These are phyloP conservation scores for Beauveria brongniartii DNA, from an alignment of 2,329 filamentous ascomycete genomes.

Conservation along the genomic window DNA sequence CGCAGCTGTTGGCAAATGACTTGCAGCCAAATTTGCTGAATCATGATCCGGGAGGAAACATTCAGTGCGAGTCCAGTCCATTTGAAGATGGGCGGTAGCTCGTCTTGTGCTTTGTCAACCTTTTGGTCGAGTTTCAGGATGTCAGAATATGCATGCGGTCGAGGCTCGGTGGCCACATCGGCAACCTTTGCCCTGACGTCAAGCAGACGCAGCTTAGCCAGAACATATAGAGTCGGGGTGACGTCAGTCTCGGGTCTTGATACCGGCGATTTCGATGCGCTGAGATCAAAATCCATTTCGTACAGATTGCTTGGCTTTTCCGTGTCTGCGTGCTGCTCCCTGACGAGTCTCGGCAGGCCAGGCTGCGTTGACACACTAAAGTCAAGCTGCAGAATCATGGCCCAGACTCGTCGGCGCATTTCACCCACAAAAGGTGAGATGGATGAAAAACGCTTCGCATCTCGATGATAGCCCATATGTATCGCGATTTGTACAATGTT, in stretches of 20 bases:
- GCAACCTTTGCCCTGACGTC: neutral
- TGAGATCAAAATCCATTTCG: neutral
- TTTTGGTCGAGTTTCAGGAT: neutral
- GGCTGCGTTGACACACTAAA: neutral
- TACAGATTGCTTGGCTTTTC: neutral
- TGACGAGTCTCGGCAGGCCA: neutral
- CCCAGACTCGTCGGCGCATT: neutral
- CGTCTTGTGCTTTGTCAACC: neutral
- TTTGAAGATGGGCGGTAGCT: neutral
- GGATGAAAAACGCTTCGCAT: slow-evolving; percentile 15
- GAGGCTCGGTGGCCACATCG: neutral
- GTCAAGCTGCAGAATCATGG: neutral
- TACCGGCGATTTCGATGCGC: neutral
- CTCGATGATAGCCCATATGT: slow-evolving; percentile 36
- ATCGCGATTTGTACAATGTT: slow-evolving; percentile 27
- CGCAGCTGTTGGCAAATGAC: neutral
- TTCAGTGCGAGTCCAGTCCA: neutral
- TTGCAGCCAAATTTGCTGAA: neutral
- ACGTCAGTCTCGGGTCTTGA: neutral
- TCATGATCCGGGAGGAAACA: neutral
- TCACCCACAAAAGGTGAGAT: neutral
- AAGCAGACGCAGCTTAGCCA: neutral
- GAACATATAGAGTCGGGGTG: neutral
- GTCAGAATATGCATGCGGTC: neutral
- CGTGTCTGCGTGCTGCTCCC: neutral